Evolutionary conservation across 306 rosid genomes (phyloP).

Genomic region (Begonia fuchsioides): DNA sequence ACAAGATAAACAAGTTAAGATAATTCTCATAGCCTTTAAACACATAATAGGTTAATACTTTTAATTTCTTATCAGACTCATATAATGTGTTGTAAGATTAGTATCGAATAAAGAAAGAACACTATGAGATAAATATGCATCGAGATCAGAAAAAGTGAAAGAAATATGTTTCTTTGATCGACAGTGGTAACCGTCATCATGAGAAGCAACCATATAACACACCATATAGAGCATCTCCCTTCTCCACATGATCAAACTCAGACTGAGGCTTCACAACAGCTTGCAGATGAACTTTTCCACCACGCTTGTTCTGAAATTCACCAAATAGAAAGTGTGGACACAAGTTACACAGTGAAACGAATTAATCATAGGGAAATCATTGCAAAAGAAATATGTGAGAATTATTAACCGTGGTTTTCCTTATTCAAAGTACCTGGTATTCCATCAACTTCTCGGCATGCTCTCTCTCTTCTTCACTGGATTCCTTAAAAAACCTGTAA

Average conservation of each 20-base stretch:
- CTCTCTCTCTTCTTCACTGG: slow-evolving; percentile 80
- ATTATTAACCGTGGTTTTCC: too few relatives aligned
- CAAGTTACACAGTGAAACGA: not conserved
- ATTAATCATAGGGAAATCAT: not conserved
- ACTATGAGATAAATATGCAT: too few relatives aligned
- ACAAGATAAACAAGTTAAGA: not conserved
- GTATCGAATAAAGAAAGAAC: too few relatives aligned
- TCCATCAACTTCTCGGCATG: slow-evolving; percentile 94
- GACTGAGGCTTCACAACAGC: slow-evolving; percentile 52
- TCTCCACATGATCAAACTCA: slow-evolving; percentile 47
- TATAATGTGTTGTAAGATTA: too few relatives aligned
- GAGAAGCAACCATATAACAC: slow-evolving; percentile 5
- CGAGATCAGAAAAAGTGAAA: too few relatives aligned
- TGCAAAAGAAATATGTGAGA: too few relatives aligned
- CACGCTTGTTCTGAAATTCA: slow-evolving; percentile 56
- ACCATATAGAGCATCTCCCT: slow-evolving; percentile 76
- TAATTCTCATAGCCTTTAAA: not conserved
- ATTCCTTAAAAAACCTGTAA: slow-evolving; percentile 70
- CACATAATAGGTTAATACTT: too few relatives aligned
- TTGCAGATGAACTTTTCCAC: slow-evolving; percentile 79
- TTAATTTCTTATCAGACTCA: too few relatives aligned
- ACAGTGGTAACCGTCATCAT: too few relatives aligned
- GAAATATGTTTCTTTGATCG: too few relatives aligned
- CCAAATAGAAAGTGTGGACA: not conserved
- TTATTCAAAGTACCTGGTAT: slow-evolving; percentile 47